Evolutionary conservation across 257 asterid species (phyloP).

Genomic region (Solanum chiquidenum): DNA sequence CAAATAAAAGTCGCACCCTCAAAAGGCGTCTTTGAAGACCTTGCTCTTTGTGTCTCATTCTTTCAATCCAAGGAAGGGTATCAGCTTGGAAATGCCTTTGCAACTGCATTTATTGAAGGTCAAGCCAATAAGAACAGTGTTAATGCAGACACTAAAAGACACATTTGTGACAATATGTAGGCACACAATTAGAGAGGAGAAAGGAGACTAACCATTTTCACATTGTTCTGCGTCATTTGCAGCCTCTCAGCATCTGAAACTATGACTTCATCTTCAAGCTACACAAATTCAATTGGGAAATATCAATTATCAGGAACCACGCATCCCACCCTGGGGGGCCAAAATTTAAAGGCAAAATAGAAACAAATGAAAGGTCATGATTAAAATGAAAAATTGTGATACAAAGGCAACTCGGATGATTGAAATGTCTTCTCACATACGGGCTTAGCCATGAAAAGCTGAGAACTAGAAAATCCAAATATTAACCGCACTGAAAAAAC

Average conservation of each 20-base stretch:
- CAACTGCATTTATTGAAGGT: constrained; percentile 41
- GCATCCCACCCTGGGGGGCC: not conserved
- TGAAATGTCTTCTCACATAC: not conserved
- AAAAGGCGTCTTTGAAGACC: constrained; percentile 84
- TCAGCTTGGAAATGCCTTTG: constrained; percentile 90
- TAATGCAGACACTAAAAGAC: not conserved
- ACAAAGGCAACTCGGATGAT: not conserved
- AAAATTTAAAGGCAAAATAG: constrained; percentile 7
- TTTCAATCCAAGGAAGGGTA: constrained; percentile 80
- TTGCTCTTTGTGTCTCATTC: constrained; percentile 94
- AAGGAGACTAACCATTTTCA: constrained; percentile 55
- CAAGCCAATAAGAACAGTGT: not conserved
- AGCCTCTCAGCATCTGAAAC: constrained; percentile 89
- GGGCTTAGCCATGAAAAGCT: not conserved
- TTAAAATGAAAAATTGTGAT: not conserved
- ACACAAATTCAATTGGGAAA: constrained; percentile 15
- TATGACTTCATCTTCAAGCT: constrained; percentile 95
- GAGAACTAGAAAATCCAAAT: not conserved
- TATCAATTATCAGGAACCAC: not conserved
- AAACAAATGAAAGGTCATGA: not conserved
- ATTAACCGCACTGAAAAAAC: not conserved
- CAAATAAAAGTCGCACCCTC: constrained; percentile 38
- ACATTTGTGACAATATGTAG: not conserved
- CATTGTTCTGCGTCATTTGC: constrained; percentile 74
- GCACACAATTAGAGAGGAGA: constrained; percentile 6